phyloP scores from a whole-genome alignment of 768 basidiomycete genomes.

The Phanerodontia chrysosporium region DNA sequence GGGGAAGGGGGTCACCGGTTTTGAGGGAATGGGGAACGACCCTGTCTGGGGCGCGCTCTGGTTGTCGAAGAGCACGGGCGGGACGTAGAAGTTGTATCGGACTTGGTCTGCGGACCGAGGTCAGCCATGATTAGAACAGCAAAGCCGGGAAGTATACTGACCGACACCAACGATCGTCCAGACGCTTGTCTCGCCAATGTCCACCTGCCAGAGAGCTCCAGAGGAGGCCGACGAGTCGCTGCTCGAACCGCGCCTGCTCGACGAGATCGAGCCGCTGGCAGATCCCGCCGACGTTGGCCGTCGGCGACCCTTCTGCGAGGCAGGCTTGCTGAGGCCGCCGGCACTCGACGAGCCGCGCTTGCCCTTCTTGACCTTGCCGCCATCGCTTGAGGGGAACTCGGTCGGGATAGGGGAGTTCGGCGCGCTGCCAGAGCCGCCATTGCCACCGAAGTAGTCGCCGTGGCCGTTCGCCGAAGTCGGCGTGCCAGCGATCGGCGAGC shows the following conservation, averaged over 20 bases:
- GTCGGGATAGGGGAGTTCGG: slow-evolving; percentile 64
- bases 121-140: not conserved
- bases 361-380: slow-evolving; percentile 76
- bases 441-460: slow-evolving; percentile 64
- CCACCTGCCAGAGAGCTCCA: slow-evolving; percentile 82
- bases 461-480: slow-evolving; percentile 36
- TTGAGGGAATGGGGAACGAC: slow-evolving; percentile 76
- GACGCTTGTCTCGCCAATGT: slow-evolving; percentile 89
- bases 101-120: slow-evolving; percentile 61
- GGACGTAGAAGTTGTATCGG: slow-evolving; percentile 91
- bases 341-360: slow-evolving; percentile 77
- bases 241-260: slow-evolving; percentile 60
- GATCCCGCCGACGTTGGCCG: slow-evolving; percentile 69
- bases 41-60: slow-evolving; percentile 67
- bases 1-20: slow-evolving; percentile 83
- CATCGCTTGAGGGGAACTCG: slow-evolving; percentile 76
- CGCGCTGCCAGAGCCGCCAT: slow-evolving; percentile 52
- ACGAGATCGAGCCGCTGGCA: slow-evolving; percentile 52
- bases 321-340: slow-evolving; percentile 44
- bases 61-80: slow-evolving; percentile 78
- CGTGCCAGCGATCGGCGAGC: slow-evolving; percentile 64
- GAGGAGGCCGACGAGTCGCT: slow-evolving; percentile 70
- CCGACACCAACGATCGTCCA: slow-evolving; percentile 95
- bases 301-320: slow-evolving; percentile 56
- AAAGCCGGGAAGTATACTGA: slow-evolving; percentile 31